Evolutionary conservation across 805 yeast genomes (phyloP), one percentile per base, ranked within the genome.

Genomic region (Candida khao-thaluensis): DNA sequence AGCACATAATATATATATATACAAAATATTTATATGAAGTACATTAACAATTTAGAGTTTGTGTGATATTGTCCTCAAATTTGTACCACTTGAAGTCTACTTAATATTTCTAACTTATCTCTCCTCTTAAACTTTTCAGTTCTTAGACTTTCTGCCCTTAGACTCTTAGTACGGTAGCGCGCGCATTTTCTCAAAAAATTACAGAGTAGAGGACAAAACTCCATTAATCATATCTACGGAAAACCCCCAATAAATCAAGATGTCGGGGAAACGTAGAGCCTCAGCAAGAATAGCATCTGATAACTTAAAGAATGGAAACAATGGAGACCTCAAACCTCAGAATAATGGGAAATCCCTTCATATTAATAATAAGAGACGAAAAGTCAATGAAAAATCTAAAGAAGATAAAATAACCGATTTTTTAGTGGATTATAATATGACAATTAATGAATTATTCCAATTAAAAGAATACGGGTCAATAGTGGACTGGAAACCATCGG

Each of bases 361-460:
- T n/a, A 8, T 35, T 30, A 12, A 21, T 33, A 34, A 28, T 24
- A 55, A 54, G 17, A 56, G 59, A 35, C 59, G 66, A 17, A 59
- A 50, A 37, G 17, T 44, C 6, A 33, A 30, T 12, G 22, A 28
- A n/a, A 31, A 17, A 12, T 15, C 48, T 10, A 52, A 52, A 26
- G 48, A 43, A 22, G 47, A 49, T 10, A 39, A 57, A 30, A 47
- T 79, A 41, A 72, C 75, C 1, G 64, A 71, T 5, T 44, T 78
- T 39, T 56, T 71, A 25, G 57, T 72, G 11, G 60, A 69, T 26
- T 77, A 76, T 54, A 76, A 74, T 36, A 37, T 74, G 4, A 56
- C 76, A 17, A 64, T 77, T 0, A 77, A 79, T 44, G 89, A 84
- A 52, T 59, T 83, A 14, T 82, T 77, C 49, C 87, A 83, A 52